Evolutionary conservation across 371 early-diverging fungal genomes (phyloP).

Genomic region (Entomophthora muscae): DNA sequence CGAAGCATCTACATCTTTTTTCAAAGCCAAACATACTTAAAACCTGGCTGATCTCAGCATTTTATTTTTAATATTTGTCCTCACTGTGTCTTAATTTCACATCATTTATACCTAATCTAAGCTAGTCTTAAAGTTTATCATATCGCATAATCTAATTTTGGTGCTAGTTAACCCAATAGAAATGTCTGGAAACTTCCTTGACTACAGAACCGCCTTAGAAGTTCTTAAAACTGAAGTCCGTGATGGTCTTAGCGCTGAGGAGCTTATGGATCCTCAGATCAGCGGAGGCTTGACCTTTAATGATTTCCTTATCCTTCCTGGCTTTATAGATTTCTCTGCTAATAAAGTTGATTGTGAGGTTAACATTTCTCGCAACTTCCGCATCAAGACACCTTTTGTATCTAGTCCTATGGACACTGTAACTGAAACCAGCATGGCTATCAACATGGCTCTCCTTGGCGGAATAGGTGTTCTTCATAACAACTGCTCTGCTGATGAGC

Average conservation of each 20-base stretch:
- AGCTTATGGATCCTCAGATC: conserved; percentile 46
- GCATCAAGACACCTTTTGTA: conserved; percentile 79
- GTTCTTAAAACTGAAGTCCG: conserved; percentile 19
- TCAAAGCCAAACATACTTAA: no score
- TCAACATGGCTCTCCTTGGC: conserved; percentile 87
- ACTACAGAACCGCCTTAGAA: conserved; percentile 22
- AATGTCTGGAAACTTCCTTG: conserved; percentile 16
- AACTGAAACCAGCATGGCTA: conserved; percentile 92
- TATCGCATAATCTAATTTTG: no score
- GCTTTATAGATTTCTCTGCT: conserved; percentile 86
- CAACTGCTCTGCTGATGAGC: conserved; percentile 89
- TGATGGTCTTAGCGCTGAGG: conserved; percentile 61
- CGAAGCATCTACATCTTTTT: no score
- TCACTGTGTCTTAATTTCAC: no score
- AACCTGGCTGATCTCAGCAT: no score
- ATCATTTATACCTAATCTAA: no score
- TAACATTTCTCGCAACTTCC: conserved; percentile 71
- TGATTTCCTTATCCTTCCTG: conserved; percentile 91
- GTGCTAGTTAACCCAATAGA: not conserved
- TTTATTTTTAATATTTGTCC: no score
- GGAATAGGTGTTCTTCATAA: conserved; percentile 95
- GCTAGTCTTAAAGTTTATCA: no score
- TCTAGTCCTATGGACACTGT: conserved; percentile 97
- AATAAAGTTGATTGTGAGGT: conserved; percentile 52
- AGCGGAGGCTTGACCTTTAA: conserved; percentile 91